Evolutionary conservation across 1,284 basidiomycete genomes (phyloP).

Genomic region (Coniferiporia weirii): DNA sequence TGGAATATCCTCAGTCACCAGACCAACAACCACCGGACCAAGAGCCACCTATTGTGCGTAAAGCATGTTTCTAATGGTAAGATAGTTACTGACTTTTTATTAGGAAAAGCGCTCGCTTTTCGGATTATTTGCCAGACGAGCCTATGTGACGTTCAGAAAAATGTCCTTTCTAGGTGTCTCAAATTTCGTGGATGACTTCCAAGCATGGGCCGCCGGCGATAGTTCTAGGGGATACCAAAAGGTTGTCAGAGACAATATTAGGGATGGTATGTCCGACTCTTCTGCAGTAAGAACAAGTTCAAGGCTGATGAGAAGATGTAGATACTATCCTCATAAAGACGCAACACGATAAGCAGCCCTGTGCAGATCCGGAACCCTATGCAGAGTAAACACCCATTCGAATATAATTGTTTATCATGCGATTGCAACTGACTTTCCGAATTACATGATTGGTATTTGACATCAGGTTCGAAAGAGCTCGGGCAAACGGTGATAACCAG

Average conservation of each 20-base stretch:
- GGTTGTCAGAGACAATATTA: constrained; percentile 52
- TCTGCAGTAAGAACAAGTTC: background rate
- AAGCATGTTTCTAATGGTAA: background rate
- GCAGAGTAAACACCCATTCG: constrained; percentile 42
- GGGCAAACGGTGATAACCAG: constrained; percentile 60
- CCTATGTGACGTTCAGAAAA: constrained; percentile 66
- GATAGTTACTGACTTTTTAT: background rate
- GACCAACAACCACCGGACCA: constrained; percentile 5
- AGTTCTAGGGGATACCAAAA: constrained; percentile 41
- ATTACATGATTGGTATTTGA: background rate
- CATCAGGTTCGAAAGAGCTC: constrained; percentile 58
- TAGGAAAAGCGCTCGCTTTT: constrained; percentile 58
- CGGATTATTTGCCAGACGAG: constrained; percentile 72
- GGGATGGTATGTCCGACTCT: constrained; percentile 35
- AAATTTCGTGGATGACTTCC: constrained; percentile 58
- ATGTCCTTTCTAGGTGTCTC: constrained; percentile 64
- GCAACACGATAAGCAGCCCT: constrained; percentile 56
- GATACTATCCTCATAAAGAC: constrained; percentile 64
- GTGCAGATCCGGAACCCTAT: constrained; percentile 57
- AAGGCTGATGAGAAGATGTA: constrained; percentile 23
- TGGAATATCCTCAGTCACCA: background rate
- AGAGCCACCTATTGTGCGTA: constrained; percentile 11
- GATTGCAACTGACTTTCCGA: background rate
- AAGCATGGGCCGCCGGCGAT: constrained; percentile 53
- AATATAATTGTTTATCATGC: background rate